A percentile compares a stretch with the other conserved stretches of the same genome.
phyloP scores from a whole-genome alignment of 208 protist genomes.

The Acanthamoeba culbertsoni region DNA sequence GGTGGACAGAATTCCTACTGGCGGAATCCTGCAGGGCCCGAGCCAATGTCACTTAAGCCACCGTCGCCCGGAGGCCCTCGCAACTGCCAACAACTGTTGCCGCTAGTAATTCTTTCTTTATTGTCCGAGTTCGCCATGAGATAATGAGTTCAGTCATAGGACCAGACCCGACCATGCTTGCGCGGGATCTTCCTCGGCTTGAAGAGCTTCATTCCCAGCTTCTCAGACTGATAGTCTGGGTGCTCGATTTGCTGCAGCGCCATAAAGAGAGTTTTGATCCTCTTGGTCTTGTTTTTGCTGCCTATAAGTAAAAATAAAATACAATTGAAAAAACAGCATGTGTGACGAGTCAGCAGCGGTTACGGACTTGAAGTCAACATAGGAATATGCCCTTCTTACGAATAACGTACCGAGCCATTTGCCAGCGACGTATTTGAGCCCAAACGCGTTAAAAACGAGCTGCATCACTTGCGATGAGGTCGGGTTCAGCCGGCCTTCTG shows the following conservation, averaged over 20 bases:
- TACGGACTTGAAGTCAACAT: background rate
- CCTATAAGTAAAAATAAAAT: background rate
- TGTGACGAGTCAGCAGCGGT: background rate
- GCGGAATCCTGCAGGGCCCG: too few species aligned
- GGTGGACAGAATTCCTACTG: too few species aligned
- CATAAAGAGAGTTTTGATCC: constrained; percentile 39
- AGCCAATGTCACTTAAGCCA: too few species aligned
- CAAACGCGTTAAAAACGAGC: constrained; percentile 31
- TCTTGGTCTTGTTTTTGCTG: constrained; percentile 22
- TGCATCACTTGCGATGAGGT: background rate
- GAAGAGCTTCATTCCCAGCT: constrained; percentile 47
- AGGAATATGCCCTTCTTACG: too few species aligned
- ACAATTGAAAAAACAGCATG: background rate
- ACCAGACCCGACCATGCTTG: background rate
- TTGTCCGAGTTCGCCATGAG: too few species aligned
- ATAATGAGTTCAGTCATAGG: background rate
- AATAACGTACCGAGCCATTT: background rate
- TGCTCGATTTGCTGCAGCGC: background rate
- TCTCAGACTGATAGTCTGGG: constrained; percentile 16
- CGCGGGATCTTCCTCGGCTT: constrained; percentile 21
- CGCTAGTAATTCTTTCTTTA: too few species aligned
- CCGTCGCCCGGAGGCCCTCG: too few species aligned
- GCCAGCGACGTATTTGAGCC: background rate
- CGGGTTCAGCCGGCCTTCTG: background rate
- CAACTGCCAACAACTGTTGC: too few species aligned